Base-by-base conservation (phyloP, 1,139 yeast genomes). In the Meyerozyma athensensis region DNA sequence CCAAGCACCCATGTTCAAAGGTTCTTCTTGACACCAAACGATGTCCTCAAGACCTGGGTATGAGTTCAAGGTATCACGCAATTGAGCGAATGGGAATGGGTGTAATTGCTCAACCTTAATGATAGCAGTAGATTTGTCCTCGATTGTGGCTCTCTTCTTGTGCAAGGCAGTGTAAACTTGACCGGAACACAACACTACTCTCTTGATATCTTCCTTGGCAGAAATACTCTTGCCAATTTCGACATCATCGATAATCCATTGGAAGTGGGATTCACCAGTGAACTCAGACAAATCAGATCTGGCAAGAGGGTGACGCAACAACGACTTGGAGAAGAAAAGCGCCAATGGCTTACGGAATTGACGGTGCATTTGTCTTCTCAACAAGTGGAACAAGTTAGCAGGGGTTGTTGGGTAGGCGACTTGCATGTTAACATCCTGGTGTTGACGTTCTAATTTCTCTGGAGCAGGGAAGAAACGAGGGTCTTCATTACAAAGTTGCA, bases 281-380 rank as follows among this genome's bases (percentile, higher is more conserved):
- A 94, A 94, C 59, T 94, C 98, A 34, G 68, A 63, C 50, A 89
- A 70, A 36, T 69, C 54, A 33, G 97, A 90, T 71, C 95, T 82
- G 41, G 98, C 99, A 61, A 94, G 77, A 63, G 98, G 98, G 65
- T 92, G 97, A 76, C 99, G 87, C 61, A 94, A 76, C 64, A 94
- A 77, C 39, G 90, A 83, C 72, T 94, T 94, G 43, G 97, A 90
- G 77, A 92, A 89, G 70, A 92, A 79, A 49, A 87, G 61, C 43
- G 79, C 73, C 68, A 94, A 76, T 44, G 98, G 99, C 72, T 94
- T 94, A 74, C 99, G 83, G 75, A 92, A 94, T 71, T 92, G 97
- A 70, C 98, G 86, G 68, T 90, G 97, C 89, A 89, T 90, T 77
- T 94, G 98, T 77, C 99, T 86, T 77, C 99, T 86, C 64, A 92